Conservation (phyloP, 352 stramenopile species). For the Globisporangium acanthophoron region DNA sequence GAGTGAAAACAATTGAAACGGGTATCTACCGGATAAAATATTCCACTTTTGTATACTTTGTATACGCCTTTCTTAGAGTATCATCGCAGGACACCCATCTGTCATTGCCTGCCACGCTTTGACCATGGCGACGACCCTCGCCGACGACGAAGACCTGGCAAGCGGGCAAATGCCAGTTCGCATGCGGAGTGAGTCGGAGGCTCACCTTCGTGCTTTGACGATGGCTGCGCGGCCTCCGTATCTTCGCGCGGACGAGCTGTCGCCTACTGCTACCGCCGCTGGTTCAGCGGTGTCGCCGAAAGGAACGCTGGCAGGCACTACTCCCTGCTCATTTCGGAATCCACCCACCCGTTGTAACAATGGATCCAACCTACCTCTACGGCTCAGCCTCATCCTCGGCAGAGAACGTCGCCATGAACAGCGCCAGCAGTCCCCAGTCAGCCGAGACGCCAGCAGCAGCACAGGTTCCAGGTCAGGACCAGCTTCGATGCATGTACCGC, state of each 20-base stretch:
- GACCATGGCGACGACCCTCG: too few species aligned
- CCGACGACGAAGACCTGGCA: neutral
- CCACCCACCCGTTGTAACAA: neutral
- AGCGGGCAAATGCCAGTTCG: neutral
- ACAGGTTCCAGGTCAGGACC: neutral
- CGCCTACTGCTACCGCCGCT: too few species aligned
- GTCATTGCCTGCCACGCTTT: too few species aligned
- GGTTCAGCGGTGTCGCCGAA: neutral
- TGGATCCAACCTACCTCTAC: neutral
- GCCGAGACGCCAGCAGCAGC: neutral
- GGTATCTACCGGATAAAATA: too few species aligned
- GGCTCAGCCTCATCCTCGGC: neutral
- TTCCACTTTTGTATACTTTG: too few species aligned
- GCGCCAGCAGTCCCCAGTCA: neutral
- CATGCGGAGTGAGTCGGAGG: neutral
- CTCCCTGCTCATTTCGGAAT: neutral
- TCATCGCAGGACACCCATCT: too few species aligned
- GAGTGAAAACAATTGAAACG: too few species aligned
- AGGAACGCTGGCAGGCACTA: too few species aligned
- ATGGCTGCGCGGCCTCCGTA: neutral
- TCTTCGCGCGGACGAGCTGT: neutral
- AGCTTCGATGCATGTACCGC: conserved; percentile 11
- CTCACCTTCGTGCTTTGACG: neutral
- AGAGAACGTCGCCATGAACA: neutral
- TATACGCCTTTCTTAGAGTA: too few species aligned